A percentile compares a stretch with the other conserved stretches of the same genome.
These are phyloP conservation scores for Backusella australiensis DNA, from an alignment of 192 early-diverging fungal genomes.

Conservation along the genomic window DNA sequence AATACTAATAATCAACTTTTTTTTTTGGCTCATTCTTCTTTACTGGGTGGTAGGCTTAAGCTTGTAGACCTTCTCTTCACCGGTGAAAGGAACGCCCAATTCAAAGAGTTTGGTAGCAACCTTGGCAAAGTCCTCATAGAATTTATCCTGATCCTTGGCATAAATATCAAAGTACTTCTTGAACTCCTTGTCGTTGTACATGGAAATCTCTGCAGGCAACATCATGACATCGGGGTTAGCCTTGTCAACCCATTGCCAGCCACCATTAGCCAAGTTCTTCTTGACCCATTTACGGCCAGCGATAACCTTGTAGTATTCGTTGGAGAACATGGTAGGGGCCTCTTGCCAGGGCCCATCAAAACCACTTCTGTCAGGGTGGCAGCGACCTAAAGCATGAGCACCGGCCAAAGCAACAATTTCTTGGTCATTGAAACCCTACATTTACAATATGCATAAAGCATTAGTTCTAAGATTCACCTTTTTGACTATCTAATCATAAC, in stretches of 20 bases:
- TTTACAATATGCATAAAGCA: background rate
- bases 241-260: slow-evolving; percentile 88
- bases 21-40: background rate
- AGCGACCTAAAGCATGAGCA: slow-evolving; percentile 69
- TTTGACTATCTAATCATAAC: background rate
- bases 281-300: slow-evolving; percentile 78
- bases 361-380: slow-evolving; percentile 71
- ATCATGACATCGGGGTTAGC: slow-evolving; percentile 57
- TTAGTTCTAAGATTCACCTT: background rate
- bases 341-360: slow-evolving; percentile 89
- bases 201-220: slow-evolving; percentile 61
- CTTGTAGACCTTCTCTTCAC: slow-evolving; percentile 63
- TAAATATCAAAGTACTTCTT: slow-evolving; percentile 79
- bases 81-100: slow-evolving; percentile 75
- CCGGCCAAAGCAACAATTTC: slow-evolving; percentile 84
- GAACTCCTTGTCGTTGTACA: slow-evolving; percentile 62
- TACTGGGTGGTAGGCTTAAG: slow-evolving; percentile 60
- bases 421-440: slow-evolving; percentile 61
- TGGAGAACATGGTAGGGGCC: slow-evolving; percentile 86
- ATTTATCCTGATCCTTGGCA: slow-evolving; percentile 81
- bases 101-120: slow-evolving; percentile 86
- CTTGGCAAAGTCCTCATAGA: slow-evolving; percentile 89
- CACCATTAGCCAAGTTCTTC: slow-evolving; percentile 71
- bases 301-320: slow-evolving; percentile 84
- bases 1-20: background rate